Conservation (phyloP, 192 early-diverging fungal genomes). For the Backusella circina region DNA sequence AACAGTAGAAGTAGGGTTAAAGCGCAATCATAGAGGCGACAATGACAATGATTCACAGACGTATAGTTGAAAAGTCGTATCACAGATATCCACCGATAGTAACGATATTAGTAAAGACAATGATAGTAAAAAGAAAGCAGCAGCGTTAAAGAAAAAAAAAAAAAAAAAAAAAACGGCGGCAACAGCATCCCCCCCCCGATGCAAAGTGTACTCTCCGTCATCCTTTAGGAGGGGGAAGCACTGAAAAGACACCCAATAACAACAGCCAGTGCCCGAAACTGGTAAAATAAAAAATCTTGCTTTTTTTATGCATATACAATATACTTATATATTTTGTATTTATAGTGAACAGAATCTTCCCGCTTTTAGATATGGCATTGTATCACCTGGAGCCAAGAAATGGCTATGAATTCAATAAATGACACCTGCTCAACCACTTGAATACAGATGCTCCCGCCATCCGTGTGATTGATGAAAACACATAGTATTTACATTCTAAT, state of each 20-base stretch:
- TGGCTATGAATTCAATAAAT: conserved; percentile 41
- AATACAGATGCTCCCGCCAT: neutral
- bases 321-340: no score
- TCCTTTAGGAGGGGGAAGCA: neutral
- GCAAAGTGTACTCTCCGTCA: conserved; percentile 12
- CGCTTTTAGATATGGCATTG: conserved; percentile 36
- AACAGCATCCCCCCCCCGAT: conserved; percentile 2
- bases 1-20: neutral
- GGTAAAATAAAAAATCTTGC: neutral
- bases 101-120: no score
- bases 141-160: no score
- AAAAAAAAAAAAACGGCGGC: neutral
- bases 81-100: conserved; percentile 8
- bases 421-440: conserved; percentile 22
- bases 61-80: conserved; percentile 1
- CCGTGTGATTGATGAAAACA: conserved; percentile 14
- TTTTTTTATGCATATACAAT: no score
- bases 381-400: conserved; percentile 64
- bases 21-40: neutral
- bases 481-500: conserved; percentile 85
- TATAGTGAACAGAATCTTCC: conserved; percentile 13
- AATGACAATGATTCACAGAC: neutral
- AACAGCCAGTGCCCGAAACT: neutral
- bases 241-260: neutral
- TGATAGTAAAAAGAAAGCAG: neutral